Conservation (phyloP, 805 yeast species). For the Schwanniomyces pseudopolymorphus region DNA sequence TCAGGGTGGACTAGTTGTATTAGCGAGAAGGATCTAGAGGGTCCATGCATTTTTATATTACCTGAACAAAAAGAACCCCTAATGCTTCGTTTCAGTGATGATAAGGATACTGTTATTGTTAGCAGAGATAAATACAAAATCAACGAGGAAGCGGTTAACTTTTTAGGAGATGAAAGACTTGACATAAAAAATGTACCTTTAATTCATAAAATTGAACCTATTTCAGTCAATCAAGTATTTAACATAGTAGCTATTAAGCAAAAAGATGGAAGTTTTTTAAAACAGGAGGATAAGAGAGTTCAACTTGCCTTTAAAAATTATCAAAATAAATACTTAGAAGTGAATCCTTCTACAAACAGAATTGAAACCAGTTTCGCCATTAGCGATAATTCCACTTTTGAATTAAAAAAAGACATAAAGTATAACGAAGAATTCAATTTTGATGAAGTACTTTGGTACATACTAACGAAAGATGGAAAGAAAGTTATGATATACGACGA, state of each 20-base stretch:
- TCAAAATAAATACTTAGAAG: not conserved
- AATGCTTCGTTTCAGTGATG: not conserved
- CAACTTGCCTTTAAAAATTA: slow-evolving; percentile 2
- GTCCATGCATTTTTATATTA: slow-evolving; percentile 9
- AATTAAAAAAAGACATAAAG: not conserved
- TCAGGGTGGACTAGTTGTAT: slow-evolving; percentile 9
- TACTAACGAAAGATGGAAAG: not conserved
- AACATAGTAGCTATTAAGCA: not conserved
- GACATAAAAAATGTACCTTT: not conserved
- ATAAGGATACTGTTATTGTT: not conserved
- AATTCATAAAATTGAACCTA: slow-evolving; percentile 4
- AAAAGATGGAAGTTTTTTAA: not conserved
- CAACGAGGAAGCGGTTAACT: not conserved
- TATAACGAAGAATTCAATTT: not conserved
- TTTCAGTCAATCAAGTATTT: slow-evolving; percentile 2
- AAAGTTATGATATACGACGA: not conserved
- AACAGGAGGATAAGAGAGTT: not conserved
- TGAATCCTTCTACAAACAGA: not conserved
- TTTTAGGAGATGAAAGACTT: not conserved
- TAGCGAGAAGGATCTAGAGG: slow-evolving; percentile 8
- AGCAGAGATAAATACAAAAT: not conserved
- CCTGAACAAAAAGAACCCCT: not conserved
- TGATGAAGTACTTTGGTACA: slow-evolving; percentile 1
- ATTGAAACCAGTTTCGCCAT: slow-evolving; percentile 2
- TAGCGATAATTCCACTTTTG: slow-evolving; percentile 2